Base-by-base conservation (phyloP, 1,139 yeast species). In the Sugiyamaella paludigena region DNA sequence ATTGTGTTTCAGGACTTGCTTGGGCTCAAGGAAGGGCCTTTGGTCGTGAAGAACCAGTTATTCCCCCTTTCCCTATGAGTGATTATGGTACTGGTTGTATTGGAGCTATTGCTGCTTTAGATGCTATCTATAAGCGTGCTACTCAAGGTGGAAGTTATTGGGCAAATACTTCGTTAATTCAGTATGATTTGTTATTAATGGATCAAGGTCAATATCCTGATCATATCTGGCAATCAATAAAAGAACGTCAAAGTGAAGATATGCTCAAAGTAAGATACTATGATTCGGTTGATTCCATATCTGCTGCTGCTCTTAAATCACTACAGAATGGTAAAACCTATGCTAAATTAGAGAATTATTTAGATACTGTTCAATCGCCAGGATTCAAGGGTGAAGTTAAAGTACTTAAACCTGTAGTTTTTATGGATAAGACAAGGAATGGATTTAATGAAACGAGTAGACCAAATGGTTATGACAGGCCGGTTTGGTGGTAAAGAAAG, bases 11-110 rank as follows among this genome's bases (percentile, higher is more conserved):
- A 35, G 72, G 72, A 2, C 65, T 67, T 34, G 70, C 71, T 2
- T 67, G 66, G 66, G 48, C 56, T n/a, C 72, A 68, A 45, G 72
- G 72, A 10, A 46, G 50, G 34, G 58, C 63, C 10, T 48, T 68
- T 40, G 68, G 69, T n/a, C 53, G 62, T 10, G 55, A 64, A 36
- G 71, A 66, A 50, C 72, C 72, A 26, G 58, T 67, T 58, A 58
- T 68, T 36, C 72, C 72, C 10, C 69, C 70, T 5, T 68, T 68
- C 51, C 72, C 72, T 27, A 68, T 65, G 69, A 62, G 68, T 51
- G 72, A 68, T 51, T 68, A 67, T 50, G 70, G 70, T 19, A 65
- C 69, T 29, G 72, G 71, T 3, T 67, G 69, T 53, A 57, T 66
- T 56, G 72, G 66, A 29, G 69, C 69, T 8, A 64, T 64, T 53